Evolutionary conservation across 2,329 filamentous ascomycete genomes (phyloP).

Genomic region (Thelonectria blattea): DNA sequence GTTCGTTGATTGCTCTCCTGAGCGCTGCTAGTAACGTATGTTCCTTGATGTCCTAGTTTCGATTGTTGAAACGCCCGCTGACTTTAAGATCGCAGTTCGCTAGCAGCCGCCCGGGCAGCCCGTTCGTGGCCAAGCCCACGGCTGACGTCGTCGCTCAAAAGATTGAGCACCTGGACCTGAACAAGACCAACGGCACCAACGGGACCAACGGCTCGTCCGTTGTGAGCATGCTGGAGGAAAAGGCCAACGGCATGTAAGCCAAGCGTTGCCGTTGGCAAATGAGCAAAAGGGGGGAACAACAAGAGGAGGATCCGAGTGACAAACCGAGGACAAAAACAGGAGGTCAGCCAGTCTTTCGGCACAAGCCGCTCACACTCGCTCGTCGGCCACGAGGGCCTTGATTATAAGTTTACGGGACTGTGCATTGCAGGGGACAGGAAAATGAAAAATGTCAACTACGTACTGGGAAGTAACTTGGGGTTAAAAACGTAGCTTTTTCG

Average conservation of each 20-base stretch:
- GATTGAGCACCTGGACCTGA: conserved; percentile 16
- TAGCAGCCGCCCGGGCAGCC: conserved; percentile 71
- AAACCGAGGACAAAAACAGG: neutral
- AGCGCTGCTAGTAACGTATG: conserved; percentile 86
- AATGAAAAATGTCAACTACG: neutral
- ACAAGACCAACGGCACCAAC: conserved; percentile 17
- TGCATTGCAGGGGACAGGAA: neutral
- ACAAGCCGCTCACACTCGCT: neutral
- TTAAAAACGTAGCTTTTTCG: conserved; percentile 1
- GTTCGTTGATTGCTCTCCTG: conserved; percentile 80
- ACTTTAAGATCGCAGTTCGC: conserved; percentile 64
- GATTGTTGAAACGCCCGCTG: conserved; percentile 5
- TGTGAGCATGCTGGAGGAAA: conserved; percentile 31
- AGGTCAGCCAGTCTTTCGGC: neutral
- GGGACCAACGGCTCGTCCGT: conserved; percentile 17
- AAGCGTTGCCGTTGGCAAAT: neutral
- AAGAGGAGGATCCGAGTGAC: neutral
- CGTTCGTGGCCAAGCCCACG: conserved; percentile 62
- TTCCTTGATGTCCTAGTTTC: conserved; percentile 33
- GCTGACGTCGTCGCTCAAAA: conserved; percentile 28
- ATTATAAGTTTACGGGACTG: neutral
- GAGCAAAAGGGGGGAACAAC: too few relatives aligned
- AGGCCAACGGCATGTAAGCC: conserved; percentile 30
- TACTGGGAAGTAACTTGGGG: neutral
- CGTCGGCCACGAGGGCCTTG: neutral